phyloP scores from a whole-genome alignment of 495 filamentous ascomycete genomes.

The Penicillium bialowiezense region DNA sequence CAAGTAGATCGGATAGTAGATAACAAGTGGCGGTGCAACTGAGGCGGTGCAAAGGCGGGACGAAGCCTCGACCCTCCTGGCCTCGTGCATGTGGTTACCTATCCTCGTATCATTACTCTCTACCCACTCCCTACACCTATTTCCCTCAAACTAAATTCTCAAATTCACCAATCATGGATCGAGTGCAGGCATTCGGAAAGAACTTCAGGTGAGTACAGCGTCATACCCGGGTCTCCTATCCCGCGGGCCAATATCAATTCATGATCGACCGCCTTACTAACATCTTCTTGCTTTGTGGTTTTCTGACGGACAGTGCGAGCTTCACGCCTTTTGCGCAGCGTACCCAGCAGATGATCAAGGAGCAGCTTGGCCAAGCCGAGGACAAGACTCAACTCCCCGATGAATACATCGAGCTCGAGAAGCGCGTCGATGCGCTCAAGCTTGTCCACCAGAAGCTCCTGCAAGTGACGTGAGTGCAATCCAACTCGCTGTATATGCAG shows the following conservation, averaged over 20 bases:
- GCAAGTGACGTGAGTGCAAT: constrained; percentile 77
- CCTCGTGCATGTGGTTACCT: constrained; percentile 10
- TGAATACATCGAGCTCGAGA: constrained; percentile 98
- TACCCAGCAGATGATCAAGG: constrained; percentile 94
- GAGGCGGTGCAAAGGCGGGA: constrained; percentile 23
- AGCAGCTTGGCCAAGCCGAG: constrained; percentile 92
- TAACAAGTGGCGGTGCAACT: constrained; percentile 30
- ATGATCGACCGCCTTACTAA: constrained; percentile 21
- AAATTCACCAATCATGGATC: constrained; percentile 53
- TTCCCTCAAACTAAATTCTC: constrained; percentile 1
- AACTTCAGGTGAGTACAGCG: constrained; percentile 58
- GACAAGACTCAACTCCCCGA: constrained; percentile 97
- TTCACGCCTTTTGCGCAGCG: constrained; percentile 91
- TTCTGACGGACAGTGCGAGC: constrained; percentile 45
- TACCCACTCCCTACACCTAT: constrained; percentile 1
- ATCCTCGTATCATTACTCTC: constrained; percentile 4
- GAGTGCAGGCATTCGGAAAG: constrained; percentile 71
- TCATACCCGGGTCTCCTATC: constrained; percentile 8
- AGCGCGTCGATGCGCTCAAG: constrained; percentile 96
- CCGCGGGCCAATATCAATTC: background rate
- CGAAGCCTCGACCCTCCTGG: constrained; percentile 16
- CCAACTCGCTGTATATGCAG: background rate
- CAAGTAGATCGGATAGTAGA: background rate
- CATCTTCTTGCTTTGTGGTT: constrained; percentile 22
- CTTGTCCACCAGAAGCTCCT: constrained; percentile 95